These are phyloP conservation scores for Malus orientalis DNA, from an alignment of 306 rosid genomes.

Conservation along the genomic window DNA sequence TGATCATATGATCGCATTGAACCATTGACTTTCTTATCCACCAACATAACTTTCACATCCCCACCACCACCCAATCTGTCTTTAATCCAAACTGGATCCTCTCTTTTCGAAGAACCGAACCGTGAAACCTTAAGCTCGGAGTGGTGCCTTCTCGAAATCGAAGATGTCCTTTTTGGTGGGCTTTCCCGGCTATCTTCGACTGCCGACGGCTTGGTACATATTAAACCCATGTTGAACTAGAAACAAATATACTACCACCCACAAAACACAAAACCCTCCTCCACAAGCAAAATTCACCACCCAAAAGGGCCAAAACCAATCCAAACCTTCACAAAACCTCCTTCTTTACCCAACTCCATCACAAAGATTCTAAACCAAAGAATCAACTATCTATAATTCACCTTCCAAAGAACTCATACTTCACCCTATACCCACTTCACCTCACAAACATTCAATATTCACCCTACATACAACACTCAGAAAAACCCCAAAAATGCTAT, in stretches of 20 bases:
- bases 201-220: conserved; percentile 50
- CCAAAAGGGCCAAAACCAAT: conserved; percentile 1
- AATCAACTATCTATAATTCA: conserved; percentile 12
- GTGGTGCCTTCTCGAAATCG: conserved; percentile 28
- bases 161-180: conserved; percentile 29
- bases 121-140: conserved; percentile 30
- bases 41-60: conserved; percentile 34
- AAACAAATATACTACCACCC: background rate
- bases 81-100: conserved; percentile 37
- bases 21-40: conserved; percentile 43
- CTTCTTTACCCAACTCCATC: conserved; percentile 24
- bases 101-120: conserved; percentile 56
- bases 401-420: conserved; percentile 10
- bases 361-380: conserved; percentile 25
- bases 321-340: conserved; percentile 12
- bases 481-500: conserved; percentile 1
- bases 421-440: conserved; percentile 21
- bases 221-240: conserved; percentile 60
- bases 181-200: conserved; percentile 56
- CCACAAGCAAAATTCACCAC: conserved; percentile 18
- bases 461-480: background rate
- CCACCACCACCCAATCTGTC: conserved; percentile 26
- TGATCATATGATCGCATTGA: conserved; percentile 34
- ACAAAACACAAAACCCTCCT: conserved; percentile 7
- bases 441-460: background rate